Conservation (phyloP, 768 basidiomycete species). For the Botryobasidium botryosum region DNA sequence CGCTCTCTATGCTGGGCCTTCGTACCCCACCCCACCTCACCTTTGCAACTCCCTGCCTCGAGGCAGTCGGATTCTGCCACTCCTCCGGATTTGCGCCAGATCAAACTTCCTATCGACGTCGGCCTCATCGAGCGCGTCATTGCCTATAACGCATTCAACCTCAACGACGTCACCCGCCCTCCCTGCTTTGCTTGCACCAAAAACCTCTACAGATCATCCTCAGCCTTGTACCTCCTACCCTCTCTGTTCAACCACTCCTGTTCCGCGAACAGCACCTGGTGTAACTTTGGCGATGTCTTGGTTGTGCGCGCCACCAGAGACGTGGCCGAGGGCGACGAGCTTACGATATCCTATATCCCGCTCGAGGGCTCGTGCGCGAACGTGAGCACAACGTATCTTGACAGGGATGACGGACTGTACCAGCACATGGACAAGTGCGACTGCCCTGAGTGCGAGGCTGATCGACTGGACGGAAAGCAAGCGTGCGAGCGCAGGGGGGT, state of each 20-base stretch:
- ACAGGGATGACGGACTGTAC: too few relatives aligned
- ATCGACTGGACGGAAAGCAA: neutral
- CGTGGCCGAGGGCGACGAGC: conserved; percentile 18
- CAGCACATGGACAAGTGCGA: too few relatives aligned
- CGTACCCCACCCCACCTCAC: conserved; percentile 14
- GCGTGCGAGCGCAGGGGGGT: neutral
- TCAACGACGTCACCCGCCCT: too few relatives aligned
- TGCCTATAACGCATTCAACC: too few relatives aligned
- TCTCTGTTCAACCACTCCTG: conserved; percentile 25
- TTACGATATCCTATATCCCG: conserved; percentile 12
- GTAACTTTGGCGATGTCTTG: conserved; percentile 18
- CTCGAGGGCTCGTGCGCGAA: too few relatives aligned
- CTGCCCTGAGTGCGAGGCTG: neutral
- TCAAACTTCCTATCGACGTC: too few relatives aligned
- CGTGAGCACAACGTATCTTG: too few relatives aligned
- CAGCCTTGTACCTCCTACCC: conserved; percentile 18
- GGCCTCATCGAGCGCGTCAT: too few relatives aligned
- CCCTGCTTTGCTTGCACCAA: too few relatives aligned
- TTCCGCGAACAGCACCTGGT: conserved; percentile 14
- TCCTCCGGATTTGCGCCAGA: too few relatives aligned
- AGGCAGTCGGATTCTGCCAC: too few relatives aligned
- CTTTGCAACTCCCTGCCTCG: too few relatives aligned
- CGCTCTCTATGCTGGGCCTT: conserved; percentile 18
- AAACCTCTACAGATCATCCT: neutral
- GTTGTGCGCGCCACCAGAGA: conserved; percentile 16